Conservation (phyloP, 306 rosid species). For the Trifolium fragiferum region DNA sequence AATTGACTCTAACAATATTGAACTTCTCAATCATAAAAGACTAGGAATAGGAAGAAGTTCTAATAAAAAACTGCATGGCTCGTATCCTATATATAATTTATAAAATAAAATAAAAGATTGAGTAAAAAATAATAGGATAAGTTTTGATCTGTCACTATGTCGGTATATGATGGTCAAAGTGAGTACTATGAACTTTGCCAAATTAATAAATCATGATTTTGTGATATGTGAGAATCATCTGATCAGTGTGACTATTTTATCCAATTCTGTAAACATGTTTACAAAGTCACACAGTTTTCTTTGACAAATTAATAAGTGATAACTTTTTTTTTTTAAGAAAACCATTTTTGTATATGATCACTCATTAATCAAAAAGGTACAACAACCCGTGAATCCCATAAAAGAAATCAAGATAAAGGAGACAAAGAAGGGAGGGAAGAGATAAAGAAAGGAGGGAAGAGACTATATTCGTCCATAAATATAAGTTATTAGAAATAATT, state of each 20-base stretch:
- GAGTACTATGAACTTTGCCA: not conserved
- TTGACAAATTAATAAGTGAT: conserved; percentile 1
- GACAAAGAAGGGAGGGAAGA: too few species aligned
- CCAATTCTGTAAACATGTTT: conserved; percentile 35
- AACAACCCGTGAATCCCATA: conserved; percentile 64
- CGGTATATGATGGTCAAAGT: conserved; percentile 15
- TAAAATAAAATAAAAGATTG: too few species aligned
- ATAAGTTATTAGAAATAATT: too few species aligned
- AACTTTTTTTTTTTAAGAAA: not conserved
- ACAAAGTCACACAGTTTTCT: conserved; percentile 2
- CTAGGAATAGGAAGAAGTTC: too few species aligned
- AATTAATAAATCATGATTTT: conserved; percentile 11
- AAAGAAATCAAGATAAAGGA: conserved; percentile 27
- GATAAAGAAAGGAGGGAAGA: not conserved
- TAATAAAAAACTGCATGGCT: not conserved
- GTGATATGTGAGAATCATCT: conserved; percentile 19
- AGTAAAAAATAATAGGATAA: too few species aligned
- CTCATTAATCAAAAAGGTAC: conserved; percentile 50
- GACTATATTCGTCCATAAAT: too few species aligned
- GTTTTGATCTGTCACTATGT: not conserved
- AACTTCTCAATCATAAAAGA: not conserved
- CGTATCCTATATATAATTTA: too few species aligned
- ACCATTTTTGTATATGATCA: conserved; percentile 44
- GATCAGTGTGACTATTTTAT: conserved; percentile 1
- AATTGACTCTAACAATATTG: not conserved